Base-by-base conservation (phyloP, 1,284 basidiomycete species). In the Cerioporus squamosus region DNA sequence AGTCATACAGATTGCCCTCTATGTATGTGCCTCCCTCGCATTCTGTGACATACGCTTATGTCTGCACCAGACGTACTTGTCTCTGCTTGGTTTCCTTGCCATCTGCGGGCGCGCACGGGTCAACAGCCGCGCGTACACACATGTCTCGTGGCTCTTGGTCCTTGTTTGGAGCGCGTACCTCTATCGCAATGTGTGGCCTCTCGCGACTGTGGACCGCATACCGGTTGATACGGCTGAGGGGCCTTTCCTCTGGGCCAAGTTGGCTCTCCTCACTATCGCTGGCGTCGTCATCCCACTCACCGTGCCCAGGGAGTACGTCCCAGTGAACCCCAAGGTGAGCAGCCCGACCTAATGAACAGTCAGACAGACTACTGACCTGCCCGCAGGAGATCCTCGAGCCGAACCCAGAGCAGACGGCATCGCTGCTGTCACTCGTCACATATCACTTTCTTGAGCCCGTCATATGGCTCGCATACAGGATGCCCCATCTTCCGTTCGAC, bases 111-210 rank as follows among this genome's bases (percentile, higher is more conserved):
- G 40, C 14, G 24, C 1, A n/a, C 33, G 10, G 5, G 8, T 44
- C 12, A 38, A 43, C 42, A 36, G 20, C 20, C 51, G 51, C 47
- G 54, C 61, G n/a, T 54, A 57, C 42, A 39, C 29, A 0, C 61
- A 62, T 29, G 46, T 33, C 6, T 59, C 57, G 15, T 45, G 42
- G 20, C 55, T 68, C 17, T 59, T 66, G 8, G 33, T 62, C 1
- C 22, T 55, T 1, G 40, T 51, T 0, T 81, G 77, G 64, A 66
- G 59, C 12, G 72, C 82, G 3, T 84, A 78, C 66, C 68, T 72
- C 14, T 82, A 82, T 61, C 77, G 82, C 36, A 80, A 86, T 63
- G 60, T 84, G 23, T 83, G 75, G 73, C 84, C 84, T 2, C 61
- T 81, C 12, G 66, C 77, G 31, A 84, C 81, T 0, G 76, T 70